Evolutionary conservation across 2,329 filamentous ascomycete genomes (phyloP), one percentile per base, ranked within the genome.

Genomic region (Clarireedia monteithiana): DNA sequence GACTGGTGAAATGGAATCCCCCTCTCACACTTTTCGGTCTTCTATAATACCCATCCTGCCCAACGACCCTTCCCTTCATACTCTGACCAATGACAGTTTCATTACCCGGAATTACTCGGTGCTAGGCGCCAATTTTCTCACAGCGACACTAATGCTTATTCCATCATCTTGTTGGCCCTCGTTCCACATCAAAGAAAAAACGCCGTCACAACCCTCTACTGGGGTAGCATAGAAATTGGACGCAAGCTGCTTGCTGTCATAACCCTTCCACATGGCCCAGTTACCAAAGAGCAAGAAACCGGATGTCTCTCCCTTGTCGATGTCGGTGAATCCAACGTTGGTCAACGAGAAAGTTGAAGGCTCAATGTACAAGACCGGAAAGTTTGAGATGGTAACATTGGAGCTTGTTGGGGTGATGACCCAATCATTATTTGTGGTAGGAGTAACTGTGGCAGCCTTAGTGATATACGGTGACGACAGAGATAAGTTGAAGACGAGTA

Each of bases 111-210:
- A 1, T n/a, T 17, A 40, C 20, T 27, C 5, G 24, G 46, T 34
- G 17, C 15, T 54, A 34, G 51, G 51, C 24, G 51, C 51, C 30
- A 30, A 17, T 36, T 23, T 48, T 26, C 44, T 34, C 6, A 54
- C n/a, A 1, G 51, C 51, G 17, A 54, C 51, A 24, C 51, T 34
- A 4, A 54, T 17, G 12, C 51, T 54, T 36, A 12, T 20, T 5
- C 42, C 51, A 34, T 54, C 51, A 9, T 54, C 34, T 39, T 48
- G 15, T 30, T 48, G 42, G n/a, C 48, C n/a, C 23, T 23, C 34
- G 27, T 54, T 54, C 51, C 51, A 54, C 17, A 10, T 48, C 44
- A 54, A 49, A 6, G 47, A 34, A 27, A 34, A 54, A 14, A 54
- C n/a, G 2, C 30, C 30, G 10, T 38, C 44, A 4, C 20, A 39